Percentiles rank a stretch among this genome's conserved stretches.
Conservation (phyloP, 441 rosid genomes). For the Flueggea neowawraea region DNA sequence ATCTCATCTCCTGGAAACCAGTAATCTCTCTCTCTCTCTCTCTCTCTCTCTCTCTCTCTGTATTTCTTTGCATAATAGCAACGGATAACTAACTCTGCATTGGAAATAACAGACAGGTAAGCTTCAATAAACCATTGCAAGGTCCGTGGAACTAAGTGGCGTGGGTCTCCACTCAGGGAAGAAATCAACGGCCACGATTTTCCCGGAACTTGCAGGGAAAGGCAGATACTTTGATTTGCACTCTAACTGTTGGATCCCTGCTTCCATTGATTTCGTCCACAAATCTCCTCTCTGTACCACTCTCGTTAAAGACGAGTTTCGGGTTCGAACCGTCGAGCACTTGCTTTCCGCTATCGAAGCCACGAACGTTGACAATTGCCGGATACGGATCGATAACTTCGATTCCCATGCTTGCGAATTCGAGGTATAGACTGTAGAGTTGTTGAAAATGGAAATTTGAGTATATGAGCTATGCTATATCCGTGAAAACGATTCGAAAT, state of each 20-base stretch:
- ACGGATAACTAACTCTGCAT: neutral
- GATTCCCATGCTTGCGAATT: slow-evolving; percentile 33
- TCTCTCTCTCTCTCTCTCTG: neutral
- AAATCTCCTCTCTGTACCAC: slow-evolving; percentile 73
- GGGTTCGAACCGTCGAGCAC: slow-evolving; percentile 77
- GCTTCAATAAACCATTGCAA: slow-evolving; percentile 52
- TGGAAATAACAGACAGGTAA: slow-evolving; percentile 38
- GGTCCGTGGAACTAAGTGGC: slow-evolving; percentile 42
- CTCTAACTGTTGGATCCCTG: slow-evolving; percentile 48
- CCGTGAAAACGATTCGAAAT: neutral
- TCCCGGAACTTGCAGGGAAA: slow-evolving; percentile 60
- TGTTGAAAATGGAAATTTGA: neutral
- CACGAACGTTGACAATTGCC: slow-evolving; percentile 69
- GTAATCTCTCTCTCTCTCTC: slow-evolving; percentile 21
- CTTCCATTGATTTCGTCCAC: slow-evolving; percentile 52
- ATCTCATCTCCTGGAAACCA: slow-evolving; percentile 53
- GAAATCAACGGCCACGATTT: slow-evolving; percentile 51
- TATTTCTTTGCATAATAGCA: neutral
- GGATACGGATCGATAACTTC: slow-evolving; percentile 42
- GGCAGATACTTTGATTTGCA: slow-evolving; percentile 62
- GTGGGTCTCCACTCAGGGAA: slow-evolving; percentile 59
- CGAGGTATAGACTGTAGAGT: slow-evolving; percentile 39
- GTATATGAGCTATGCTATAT: neutral
- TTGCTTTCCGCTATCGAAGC: slow-evolving; percentile 88
- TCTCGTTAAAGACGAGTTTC: slow-evolving; percentile 46